Conservation (phyloP, 345 rosid genomes). For the Moringa oleifera region DNA sequence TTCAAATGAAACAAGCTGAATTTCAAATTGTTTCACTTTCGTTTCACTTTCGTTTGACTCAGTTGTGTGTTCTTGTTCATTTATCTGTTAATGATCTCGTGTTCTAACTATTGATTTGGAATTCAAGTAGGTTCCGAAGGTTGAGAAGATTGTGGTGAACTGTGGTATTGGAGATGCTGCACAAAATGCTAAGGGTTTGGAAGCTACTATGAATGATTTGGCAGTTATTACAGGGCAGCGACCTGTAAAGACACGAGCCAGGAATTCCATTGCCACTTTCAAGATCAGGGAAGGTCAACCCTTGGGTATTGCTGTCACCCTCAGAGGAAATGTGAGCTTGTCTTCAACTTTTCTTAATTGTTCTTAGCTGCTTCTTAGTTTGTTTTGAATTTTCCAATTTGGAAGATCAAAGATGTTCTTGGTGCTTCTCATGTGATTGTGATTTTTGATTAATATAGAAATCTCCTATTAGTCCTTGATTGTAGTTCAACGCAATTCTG, state of each 20-base stretch:
- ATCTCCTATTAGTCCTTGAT: too few relatives aligned
- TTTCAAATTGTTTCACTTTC: too few relatives aligned
- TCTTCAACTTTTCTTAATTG: not conserved
- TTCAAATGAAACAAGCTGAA: not conserved
- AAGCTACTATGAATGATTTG: constrained; percentile 74
- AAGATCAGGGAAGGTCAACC: constrained; percentile 93
- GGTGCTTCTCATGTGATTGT: not conserved
- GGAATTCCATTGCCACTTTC: constrained; percentile 73
- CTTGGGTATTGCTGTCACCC: constrained; percentile 83
- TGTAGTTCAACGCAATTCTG: too few relatives aligned
- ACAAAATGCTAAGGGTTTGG: constrained; percentile 86
- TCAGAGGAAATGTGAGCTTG: constrained; percentile 77
- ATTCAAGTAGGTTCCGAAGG: constrained; percentile 61
- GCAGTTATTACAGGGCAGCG: constrained; percentile 85
- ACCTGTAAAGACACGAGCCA: constrained; percentile 79
- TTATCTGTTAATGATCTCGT: too few relatives aligned
- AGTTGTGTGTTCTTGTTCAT: too few relatives aligned
- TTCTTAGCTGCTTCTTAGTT: not conserved
- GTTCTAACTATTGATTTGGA: too few relatives aligned
- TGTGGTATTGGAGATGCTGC: constrained; percentile 98
- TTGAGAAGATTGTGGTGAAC: constrained; percentile 80
- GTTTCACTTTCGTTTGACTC: too few relatives aligned
- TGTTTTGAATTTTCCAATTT: not conserved
- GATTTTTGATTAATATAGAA: not conserved
- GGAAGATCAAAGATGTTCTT: not conserved